Conservation (phyloP, 768 basidiomycete genomes). For the Lentinula aciculospora region DNA sequence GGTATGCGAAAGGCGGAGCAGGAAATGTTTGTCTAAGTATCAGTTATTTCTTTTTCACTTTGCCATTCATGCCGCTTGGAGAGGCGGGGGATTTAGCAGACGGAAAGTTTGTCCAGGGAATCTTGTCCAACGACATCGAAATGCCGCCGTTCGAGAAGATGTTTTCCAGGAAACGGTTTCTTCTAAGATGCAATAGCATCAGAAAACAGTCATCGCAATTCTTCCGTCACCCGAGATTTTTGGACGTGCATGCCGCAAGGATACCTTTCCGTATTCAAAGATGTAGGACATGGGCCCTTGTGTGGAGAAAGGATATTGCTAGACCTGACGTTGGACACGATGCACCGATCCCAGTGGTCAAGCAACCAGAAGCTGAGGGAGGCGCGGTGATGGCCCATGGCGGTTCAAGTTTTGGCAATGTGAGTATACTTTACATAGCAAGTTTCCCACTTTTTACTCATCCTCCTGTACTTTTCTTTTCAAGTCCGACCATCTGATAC, state of each 20-base stretch:
- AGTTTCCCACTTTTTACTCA: not conserved
- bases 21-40: conserved; percentile 8
- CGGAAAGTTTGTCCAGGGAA: conserved; percentile 18
- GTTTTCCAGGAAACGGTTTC: conserved; percentile 41
- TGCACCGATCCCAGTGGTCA: conserved; percentile 1
- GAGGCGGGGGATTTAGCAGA: conserved; percentile 19
- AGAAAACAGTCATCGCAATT: conserved; percentile 27
- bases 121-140: not conserved
- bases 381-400: conserved; percentile 23
- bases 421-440: conserved; percentile 13
- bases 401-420: conserved; percentile 37
- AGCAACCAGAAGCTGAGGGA: conserved; percentile 7
- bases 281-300: conserved; percentile 14
- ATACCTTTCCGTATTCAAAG: conserved; percentile 20
- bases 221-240: conserved; percentile 40
- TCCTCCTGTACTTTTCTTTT: not conserved
- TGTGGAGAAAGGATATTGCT: conserved; percentile 16
- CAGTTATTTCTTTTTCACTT: conserved; percentile 33
- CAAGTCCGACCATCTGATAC: conserved; percentile 12
- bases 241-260: conserved; percentile 30
- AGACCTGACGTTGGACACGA: conserved; percentile 12
- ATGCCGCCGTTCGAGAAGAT: conserved; percentile 36
- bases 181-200: conserved; percentile 33
- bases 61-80: conserved; percentile 44
- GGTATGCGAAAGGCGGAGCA: conserved; percentile 40